Evolutionary conservation across 371 early-diverging fungal species (phyloP), one percentile per base, ranked within the genome.

Genomic region (Mortierella polycephala): DNA sequence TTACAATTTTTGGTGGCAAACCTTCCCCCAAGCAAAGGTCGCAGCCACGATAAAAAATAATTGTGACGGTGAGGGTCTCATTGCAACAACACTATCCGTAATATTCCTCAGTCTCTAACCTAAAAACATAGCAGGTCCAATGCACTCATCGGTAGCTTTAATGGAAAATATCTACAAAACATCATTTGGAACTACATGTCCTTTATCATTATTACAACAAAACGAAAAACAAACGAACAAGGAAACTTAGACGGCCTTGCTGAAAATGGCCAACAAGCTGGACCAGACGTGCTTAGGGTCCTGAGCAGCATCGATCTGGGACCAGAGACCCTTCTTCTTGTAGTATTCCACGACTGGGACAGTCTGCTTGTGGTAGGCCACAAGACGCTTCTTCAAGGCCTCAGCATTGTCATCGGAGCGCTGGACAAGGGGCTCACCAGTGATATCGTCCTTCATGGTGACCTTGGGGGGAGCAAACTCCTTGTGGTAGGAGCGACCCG

Each of bases 391-490:
- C 82, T 87, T 92, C 64, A 98, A 89, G 16, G 98, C 93, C 50
- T 91, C 96, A 66, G 91, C 97, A 79, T 98, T 99, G 84, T 99
- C 99, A 83, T 99, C 99, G 5, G 96, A 93, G 64, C 99, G 93
- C 83, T 96, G 96, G 65, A 98, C 90, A 53, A 99, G 90, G 68
- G 99, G 96, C 85, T 96, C 97, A 67, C 98, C 96, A 74, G 99
- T 99, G 59, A 95, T 81, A 83, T 99, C 99, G 84, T 99, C 99
- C 81, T 89, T 95, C 89, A 91, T 93, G 39, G 89, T 62, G 50
- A 86, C 87, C 91, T 97, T 98, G 69, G 99, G 99, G 63, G 99
- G 99, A 81, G 90, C 91, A 85, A 99, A 99, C 82, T 95, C 91
- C 81, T 83, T 93, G 91, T 99, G 99, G 89, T 99, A 99, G 41